Percentiles rank a stretch among this genome's conserved stretches.
phyloP scores from a whole-genome alignment of 2,329 filamentous ascomycete species.

The Zymoseptoria brevis region DNA sequence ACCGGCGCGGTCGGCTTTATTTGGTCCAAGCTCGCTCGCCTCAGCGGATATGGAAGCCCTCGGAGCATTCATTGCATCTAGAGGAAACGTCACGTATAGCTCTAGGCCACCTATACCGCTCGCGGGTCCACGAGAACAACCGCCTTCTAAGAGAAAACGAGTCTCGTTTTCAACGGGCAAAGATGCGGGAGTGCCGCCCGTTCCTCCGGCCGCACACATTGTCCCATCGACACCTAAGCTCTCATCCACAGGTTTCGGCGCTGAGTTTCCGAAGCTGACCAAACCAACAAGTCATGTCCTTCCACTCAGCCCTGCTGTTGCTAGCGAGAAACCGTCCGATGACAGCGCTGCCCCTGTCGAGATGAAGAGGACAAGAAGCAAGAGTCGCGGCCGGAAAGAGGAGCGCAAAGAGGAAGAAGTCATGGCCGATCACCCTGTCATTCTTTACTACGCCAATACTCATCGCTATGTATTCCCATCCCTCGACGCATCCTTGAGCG shows the following conservation, averaged over 20 bases:
- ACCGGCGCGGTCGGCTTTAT: background rate
- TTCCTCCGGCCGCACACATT: background rate
- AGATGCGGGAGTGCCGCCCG: background rate
- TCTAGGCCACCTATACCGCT: background rate
- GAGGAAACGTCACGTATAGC: background rate
- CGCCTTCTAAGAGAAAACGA: background rate
- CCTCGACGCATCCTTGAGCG: background rate
- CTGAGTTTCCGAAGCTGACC: background rate
- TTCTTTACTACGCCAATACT: background rate
- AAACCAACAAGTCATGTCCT: background rate
- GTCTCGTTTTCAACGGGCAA: background rate
- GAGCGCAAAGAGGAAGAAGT: background rate
- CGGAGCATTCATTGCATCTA: background rate
- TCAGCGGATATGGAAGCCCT: background rate
- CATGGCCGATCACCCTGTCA: background rate
- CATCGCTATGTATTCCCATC: background rate
- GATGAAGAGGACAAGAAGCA: background rate
- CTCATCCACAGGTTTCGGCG: background rate
- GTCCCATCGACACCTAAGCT: background rate
- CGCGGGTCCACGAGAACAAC: background rate
- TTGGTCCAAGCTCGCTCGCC: background rate
- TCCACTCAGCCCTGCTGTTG: background rate
- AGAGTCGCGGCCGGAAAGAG: background rate
- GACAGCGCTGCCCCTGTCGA: background rate
- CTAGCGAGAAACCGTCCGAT: background rate